Evolutionary conservation across 192 early-diverging fungal species (phyloP).

Genomic region (Coemansia asiatica): DNA sequence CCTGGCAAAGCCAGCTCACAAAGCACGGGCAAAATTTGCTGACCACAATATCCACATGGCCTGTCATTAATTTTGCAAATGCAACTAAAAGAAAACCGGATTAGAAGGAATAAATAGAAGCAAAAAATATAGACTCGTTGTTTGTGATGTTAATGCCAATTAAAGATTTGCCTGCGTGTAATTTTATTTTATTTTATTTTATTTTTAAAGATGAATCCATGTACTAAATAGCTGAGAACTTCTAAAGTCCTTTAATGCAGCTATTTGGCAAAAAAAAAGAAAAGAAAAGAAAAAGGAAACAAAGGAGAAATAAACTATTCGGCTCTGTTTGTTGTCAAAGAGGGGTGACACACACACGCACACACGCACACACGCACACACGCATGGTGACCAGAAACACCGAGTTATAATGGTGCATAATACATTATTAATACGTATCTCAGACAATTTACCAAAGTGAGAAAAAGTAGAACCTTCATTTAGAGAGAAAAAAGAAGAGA

Average conservation of each 20-base stretch:
- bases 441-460: neutral
- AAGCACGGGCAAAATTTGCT: neutral
- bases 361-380: neutral
- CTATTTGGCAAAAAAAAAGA: neutral
- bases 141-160: neutral
- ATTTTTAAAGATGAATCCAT: neutral
- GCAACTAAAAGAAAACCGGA: neutral
- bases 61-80: neutral
- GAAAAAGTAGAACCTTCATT: neutral
- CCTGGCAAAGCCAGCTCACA: neutral
- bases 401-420: neutral
- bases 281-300: neutral
- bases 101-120: neutral
- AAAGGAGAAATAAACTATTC: neutral
- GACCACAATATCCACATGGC: neutral
- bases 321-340: neutral
- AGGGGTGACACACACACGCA: too few relatives aligned
- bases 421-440: neutral
- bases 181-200: too few relatives aligned
- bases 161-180: conserved; percentile 1
- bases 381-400: conserved; percentile 1
- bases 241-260: neutral
- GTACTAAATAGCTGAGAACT: neutral
- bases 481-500: neutral
- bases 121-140: neutral